Percentiles rank a stretch among this genome's conserved stretches.
phyloP scores from a whole-genome alignment of 345 rosid species.

The Euphorbia tirucalli region DNA sequence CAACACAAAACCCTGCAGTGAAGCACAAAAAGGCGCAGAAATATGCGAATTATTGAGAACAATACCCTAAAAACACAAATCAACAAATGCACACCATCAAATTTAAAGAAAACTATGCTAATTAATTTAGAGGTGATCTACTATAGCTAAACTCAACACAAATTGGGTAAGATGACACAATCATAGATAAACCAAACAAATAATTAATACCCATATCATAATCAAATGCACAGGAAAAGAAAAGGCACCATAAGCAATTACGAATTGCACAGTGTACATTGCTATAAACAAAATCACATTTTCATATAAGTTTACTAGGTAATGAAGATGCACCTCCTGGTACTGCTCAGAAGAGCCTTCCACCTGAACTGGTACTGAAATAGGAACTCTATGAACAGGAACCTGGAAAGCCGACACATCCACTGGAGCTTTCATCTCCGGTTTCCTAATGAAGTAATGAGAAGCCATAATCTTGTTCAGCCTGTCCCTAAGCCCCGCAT shows the following conservation, averaged over 20 bases:
- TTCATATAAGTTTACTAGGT: neutral
- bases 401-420: conserved; percentile 76
- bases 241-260: neutral
- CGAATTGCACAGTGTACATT: neutral
- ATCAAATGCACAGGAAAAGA: neutral
- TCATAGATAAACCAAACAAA: neutral
- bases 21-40: neutral
- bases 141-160: neutral
- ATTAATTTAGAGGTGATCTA: too few relatives aligned
- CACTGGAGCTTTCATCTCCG: conserved; percentile 82
- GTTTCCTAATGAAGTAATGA: conserved; percentile 72
- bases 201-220: neutral
- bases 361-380: conserved; percentile 34
- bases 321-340: conserved; percentile 32
- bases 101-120: too few relatives aligned
- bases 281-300: neutral
- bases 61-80: neutral
- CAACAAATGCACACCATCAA: neutral
- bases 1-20: neutral
- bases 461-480: conserved; percentile 82
- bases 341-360: conserved; percentile 40
- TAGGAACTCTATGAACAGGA: conserved; percentile 39
- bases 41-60: neutral
- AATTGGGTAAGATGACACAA: neutral
- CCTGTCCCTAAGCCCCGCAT: conserved; percentile 70